These are phyloP conservation scores for Sclerospora graminicola DNA, from an alignment of 352 stramenopile species.

Conservation along the genomic window DNA sequence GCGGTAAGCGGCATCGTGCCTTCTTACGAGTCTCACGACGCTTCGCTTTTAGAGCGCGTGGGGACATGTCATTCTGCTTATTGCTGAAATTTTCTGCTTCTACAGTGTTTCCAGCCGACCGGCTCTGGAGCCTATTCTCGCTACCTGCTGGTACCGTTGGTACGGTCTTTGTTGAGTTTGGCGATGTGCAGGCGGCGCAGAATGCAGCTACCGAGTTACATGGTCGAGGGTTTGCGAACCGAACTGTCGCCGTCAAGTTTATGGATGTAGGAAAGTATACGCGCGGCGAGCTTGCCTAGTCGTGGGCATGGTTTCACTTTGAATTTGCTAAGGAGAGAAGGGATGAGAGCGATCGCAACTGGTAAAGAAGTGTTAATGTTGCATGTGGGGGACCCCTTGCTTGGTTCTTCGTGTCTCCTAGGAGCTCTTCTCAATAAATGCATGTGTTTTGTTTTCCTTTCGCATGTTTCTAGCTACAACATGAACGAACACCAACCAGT, in stretches of 20 bases:
- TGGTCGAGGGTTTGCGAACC: conserved; percentile 89
- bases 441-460: conserved; percentile 8
- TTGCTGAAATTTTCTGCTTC: no score
- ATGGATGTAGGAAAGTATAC: conserved; percentile 85
- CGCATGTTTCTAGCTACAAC: conserved; percentile 5
- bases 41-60: no score
- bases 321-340: conserved; percentile 3
- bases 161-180: conserved; percentile 93
- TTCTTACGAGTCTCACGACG: no score
- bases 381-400: neutral
- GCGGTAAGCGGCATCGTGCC: no score
- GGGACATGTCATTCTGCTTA: no score
- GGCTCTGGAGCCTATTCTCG: no score
- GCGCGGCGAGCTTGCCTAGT: conserved; percentile 56
- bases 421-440: conserved; percentile 26
- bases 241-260: conserved; percentile 84
- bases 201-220: conserved; percentile 83
- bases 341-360: conserved; percentile 7
- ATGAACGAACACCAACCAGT: neutral
- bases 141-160: conserved; percentile 48
- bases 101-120: no score
- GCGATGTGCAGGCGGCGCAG: conserved; percentile 62
- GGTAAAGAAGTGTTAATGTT: neutral
- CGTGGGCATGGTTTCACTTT: neutral
- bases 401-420: conserved; percentile 2